phyloP scores from a whole-genome alignment of 2,329 filamentous ascomycete genomes.

The Alternaria metachromatica region DNA sequence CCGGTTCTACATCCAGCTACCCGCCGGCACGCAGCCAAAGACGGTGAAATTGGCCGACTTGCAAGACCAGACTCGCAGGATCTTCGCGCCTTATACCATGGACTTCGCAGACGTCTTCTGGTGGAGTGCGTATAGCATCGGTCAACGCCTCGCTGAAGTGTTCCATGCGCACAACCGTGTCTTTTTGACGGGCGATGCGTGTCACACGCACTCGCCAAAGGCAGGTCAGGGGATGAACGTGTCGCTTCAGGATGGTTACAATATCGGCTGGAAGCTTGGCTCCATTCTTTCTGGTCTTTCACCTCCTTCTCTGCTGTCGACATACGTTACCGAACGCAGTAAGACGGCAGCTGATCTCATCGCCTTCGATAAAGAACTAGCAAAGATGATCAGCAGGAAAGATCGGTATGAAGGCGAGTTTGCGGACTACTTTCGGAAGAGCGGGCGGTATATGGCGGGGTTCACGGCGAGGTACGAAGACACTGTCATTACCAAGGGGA shows the following conservation, averaged over 20 bases:
- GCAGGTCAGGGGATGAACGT: constrained; percentile 72
- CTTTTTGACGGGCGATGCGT: constrained; percentile 75
- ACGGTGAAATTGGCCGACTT: constrained; percentile 62
- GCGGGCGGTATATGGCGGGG: constrained; percentile 66
- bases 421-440: constrained; percentile 63
- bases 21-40: constrained; percentile 57
- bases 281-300: constrained; percentile 55
- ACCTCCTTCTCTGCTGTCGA: constrained; percentile 62
- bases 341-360: constrained; percentile 60
- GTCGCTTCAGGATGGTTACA: constrained; percentile 65
- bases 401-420: constrained; percentile 58
- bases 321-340: constrained; percentile 66
- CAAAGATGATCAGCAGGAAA: constrained; percentile 60
- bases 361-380: constrained; percentile 63
- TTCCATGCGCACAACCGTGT: constrained; percentile 70
- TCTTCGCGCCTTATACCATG: constrained; percentile 63
- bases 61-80: constrained; percentile 58
- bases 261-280: constrained; percentile 65
- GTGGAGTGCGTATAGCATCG: constrained; percentile 76
- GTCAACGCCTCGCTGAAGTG: constrained; percentile 72
- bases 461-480: constrained; percentile 63
- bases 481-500: constrained; percentile 54
- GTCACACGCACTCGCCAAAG: constrained; percentile 73
- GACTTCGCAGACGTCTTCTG: constrained; percentile 67
- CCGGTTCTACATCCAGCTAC: constrained; percentile 69